Percentiles rank a stretch among this genome's conserved stretches.
Conservation (phyloP, 1,284 basidiomycete species). For the Rhodotorula sp. region DNA sequence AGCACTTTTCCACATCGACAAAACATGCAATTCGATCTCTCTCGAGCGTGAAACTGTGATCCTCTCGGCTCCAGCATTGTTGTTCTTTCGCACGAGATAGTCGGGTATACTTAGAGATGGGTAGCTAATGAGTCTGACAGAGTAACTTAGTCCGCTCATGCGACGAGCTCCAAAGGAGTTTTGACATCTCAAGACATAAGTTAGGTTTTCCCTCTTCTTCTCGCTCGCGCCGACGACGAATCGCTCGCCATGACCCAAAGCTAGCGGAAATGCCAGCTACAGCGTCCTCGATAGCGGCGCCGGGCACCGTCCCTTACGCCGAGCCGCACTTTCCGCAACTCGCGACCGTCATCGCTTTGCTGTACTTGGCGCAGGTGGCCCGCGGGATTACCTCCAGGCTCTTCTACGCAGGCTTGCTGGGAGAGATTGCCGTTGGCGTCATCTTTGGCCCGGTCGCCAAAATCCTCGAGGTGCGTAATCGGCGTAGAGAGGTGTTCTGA, state of each 20-base stretch:
- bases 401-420: constrained; percentile 51
- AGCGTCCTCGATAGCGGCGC: neutral
- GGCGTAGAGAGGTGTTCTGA: neutral
- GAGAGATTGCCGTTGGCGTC: constrained; percentile 56
- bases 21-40: constrained; percentile 2
- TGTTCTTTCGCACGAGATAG: neutral
- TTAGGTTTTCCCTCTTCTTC: neutral
- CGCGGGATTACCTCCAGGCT: constrained; percentile 46
- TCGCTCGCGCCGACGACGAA: neutral
- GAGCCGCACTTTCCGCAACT: constrained; percentile 48
- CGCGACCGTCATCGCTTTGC: constrained; percentile 50
- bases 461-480: constrained; percentile 47
- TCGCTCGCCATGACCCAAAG: neutral
- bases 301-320: constrained; percentile 43
- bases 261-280: neutral
- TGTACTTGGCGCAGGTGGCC: constrained; percentile 51
- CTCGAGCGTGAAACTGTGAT: neutral
- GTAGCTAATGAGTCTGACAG: too few relatives aligned
- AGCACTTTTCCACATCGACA: neutral
- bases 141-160: too few relatives aligned
- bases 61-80: neutral
- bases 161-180: too few relatives aligned
- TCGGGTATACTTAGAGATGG: too few relatives aligned
- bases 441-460: constrained; percentile 56
- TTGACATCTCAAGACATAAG: neutral